phyloP scores from a whole-genome alignment of 192 early-diverging fungal genomes.

The Entomortierella chlamydospora region DNA sequence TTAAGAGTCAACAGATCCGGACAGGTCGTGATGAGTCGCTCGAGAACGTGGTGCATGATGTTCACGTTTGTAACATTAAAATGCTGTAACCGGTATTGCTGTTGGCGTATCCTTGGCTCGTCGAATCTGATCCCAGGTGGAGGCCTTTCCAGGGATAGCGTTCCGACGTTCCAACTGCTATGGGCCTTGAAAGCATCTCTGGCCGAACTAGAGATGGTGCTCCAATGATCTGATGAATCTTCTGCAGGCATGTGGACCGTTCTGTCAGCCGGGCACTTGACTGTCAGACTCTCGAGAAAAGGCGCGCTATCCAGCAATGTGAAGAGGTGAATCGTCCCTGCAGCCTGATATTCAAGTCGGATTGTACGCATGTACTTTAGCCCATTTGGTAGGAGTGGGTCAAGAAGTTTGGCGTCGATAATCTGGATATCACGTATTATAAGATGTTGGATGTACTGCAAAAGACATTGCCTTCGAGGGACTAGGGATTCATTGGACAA shows the following conservation, averaged over 20 bases:
- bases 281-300: not conserved
- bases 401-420: not conserved
- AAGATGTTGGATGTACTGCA: not conserved
- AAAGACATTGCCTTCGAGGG: not conserved
- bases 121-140: not conserved
- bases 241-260: not conserved
- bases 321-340: not conserved
- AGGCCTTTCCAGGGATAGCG: not conserved
- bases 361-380: not conserved
- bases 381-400: not conserved
- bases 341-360: not conserved
- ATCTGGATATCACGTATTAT: not conserved
- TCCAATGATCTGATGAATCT: not conserved
- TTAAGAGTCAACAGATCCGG: not conserved
- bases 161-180: not conserved
- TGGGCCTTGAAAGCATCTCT: not conserved
- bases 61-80: slow-evolving; percentile 1
- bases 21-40: not conserved
- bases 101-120: not conserved
- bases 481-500: too few species aligned
- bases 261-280: not conserved
- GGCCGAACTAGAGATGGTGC: not conserved
- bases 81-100: not conserved
- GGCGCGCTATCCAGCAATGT: not conserved
- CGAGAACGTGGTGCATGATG: not conserved